Percentiles rank a stretch among this genome's conserved stretches.
These are phyloP conservation scores for Rhinocladiella mackenziei DNA, from an alignment of 2,329 filamentous ascomycete species.

Conservation along the genomic window DNA sequence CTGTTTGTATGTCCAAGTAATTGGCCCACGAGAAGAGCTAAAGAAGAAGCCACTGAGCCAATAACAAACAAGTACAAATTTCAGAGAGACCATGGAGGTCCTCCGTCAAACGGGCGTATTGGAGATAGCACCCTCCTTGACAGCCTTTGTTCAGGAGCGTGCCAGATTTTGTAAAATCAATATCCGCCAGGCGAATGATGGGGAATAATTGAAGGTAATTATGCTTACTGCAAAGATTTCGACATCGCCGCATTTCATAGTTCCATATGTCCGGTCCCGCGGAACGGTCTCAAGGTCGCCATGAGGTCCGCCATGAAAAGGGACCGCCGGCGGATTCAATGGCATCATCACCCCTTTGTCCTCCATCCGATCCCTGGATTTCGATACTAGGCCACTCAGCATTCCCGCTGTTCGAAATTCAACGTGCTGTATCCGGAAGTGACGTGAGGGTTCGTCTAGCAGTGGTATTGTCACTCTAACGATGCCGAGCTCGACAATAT, in stretches of 20 bases:
- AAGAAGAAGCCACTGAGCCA: neutral
- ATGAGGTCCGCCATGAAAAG: conserved; percentile 1
- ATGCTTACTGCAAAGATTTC: neutral
- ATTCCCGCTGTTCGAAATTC: neutral
- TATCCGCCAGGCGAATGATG: neutral
- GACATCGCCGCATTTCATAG: neutral
- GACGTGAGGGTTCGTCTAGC: neutral
- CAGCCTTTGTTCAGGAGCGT: neutral
- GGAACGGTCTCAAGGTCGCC: neutral
- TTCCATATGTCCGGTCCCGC: neutral
- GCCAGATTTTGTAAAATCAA: neutral
- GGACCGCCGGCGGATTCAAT: neutral
- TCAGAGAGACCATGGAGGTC: neutral
- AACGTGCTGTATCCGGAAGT: neutral
- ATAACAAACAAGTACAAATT: neutral
- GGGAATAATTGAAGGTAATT: neutral
- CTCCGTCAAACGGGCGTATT: neutral
- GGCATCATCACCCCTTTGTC: conserved; percentile 1
- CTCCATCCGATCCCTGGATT: neutral
- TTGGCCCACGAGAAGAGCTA: neutral
- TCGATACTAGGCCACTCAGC: neutral
- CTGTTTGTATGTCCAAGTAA: neutral
- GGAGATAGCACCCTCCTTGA: neutral
- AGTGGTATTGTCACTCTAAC: too few species aligned
- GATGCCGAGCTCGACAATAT: too few species aligned